Conservation (phyloP, 192 early-diverging fungal species). For the Linnemannia elongata region DNA sequence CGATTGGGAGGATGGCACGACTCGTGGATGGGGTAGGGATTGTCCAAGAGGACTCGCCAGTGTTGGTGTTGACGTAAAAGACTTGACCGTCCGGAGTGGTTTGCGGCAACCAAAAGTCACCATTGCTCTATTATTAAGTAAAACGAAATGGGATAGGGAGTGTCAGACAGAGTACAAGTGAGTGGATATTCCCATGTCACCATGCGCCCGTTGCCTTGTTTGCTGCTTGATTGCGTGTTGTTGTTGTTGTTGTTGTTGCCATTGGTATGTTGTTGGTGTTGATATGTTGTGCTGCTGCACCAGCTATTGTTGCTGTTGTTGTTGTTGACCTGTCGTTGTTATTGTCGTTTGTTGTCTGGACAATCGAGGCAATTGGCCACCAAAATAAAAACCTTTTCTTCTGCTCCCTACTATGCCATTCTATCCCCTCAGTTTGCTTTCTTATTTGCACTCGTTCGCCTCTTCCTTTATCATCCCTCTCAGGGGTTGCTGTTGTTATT, state of each 20-base stretch:
- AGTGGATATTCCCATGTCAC: neutral
- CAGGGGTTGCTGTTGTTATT: neutral
- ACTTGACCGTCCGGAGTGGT: conserved; percentile 60
- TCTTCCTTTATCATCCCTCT: neutral
- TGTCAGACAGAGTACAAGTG: neutral
- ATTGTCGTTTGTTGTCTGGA: neutral
- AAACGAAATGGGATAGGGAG: neutral
- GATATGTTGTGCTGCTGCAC: neutral
- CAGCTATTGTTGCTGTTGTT: neutral
- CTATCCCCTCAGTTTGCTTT: neutral
- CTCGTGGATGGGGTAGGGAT: conserved; percentile 25
- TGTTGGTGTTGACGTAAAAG: conserved; percentile 68
- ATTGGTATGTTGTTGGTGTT: neutral
- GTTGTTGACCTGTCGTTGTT: neutral
- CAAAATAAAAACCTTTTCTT: neutral
- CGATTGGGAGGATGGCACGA: neutral
- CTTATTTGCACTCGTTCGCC: neutral
- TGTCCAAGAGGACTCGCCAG: conserved; percentile 67
- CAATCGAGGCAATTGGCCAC: neutral
- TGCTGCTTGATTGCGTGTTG: neutral
- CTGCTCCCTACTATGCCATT: neutral
- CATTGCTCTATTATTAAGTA: conserved; percentile 9
- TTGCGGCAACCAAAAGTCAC: conserved; percentile 59
- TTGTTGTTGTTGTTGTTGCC: neutral
- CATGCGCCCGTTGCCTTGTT: neutral